phyloP scores from a whole-genome alignment of 768 basidiomycete species.

The Hypholoma fasciculare region DNA sequence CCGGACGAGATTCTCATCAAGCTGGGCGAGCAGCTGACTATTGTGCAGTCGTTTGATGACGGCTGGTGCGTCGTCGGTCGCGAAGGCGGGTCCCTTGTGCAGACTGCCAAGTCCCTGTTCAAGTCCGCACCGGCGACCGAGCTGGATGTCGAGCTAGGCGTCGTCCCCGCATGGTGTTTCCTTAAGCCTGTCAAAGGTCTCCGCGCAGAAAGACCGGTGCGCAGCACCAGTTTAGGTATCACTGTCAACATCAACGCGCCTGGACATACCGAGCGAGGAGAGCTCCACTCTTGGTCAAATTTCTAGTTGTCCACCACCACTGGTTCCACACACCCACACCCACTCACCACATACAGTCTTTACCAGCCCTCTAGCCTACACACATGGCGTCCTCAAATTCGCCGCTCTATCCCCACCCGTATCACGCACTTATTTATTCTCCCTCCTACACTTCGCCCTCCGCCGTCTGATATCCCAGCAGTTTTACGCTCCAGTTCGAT shows the following conservation, averaged over 20 bases:
- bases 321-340: background rate
- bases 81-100: constrained; percentile 34
- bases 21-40: constrained; percentile 58
- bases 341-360: constrained; percentile 30
- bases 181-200: constrained; percentile 60
- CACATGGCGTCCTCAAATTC: background rate
- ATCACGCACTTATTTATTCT: too few relatives aligned
- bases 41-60: constrained; percentile 72
- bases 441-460: background rate
- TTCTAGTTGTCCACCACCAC: constrained; percentile 34
- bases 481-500: background rate
- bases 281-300: constrained; percentile 73
- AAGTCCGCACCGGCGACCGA: constrained; percentile 25
- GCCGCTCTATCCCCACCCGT: too few relatives aligned
- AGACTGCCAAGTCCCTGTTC: constrained; percentile 40
- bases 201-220: constrained; percentile 61
- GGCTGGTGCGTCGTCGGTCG: constrained; percentile 79
- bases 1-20: constrained; percentile 67
- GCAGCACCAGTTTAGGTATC: constrained; percentile 63
- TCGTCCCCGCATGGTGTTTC: constrained; percentile 81
- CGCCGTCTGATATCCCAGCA: background rate
- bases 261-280: constrained; percentile 39
- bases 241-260: constrained; percentile 52
- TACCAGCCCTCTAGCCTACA: background rate
- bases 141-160: constrained; percentile 61